A percentile compares a stretch with the other conserved stretches of the same genome.
Evolutionary conservation across 2,329 filamentous ascomycete genomes (phyloP).

Genomic region (Stylonectria norvegica): DNA sequence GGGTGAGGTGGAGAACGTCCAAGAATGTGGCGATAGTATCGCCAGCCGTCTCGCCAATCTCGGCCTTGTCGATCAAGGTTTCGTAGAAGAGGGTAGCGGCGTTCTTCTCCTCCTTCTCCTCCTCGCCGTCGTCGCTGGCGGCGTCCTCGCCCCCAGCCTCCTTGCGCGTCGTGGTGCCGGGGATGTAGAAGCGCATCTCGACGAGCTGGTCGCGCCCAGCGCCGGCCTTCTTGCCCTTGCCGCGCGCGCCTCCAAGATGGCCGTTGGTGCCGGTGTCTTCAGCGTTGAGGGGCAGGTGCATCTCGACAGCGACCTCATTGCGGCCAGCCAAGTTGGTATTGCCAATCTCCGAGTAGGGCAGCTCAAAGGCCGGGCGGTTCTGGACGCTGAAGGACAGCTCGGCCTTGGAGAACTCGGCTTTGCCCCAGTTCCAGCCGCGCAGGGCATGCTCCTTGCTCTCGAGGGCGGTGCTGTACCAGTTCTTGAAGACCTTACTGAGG

Average conservation of each 20-base stretch:
- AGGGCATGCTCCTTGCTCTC: slow-evolving; percentile 92
- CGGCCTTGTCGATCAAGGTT: slow-evolving; percentile 94
- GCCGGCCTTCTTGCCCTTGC: slow-evolving; percentile 82
- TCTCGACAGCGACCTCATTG: slow-evolving; percentile 96
- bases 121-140: slow-evolving; percentile 51
- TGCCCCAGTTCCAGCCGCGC: slow-evolving; percentile 99
- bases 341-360: slow-evolving; percentile 94
- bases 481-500: slow-evolving; percentile 88
- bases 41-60: slow-evolving; percentile 98
- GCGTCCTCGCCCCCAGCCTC: slow-evolving; percentile 67
- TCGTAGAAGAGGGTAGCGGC: slow-evolving; percentile 98
- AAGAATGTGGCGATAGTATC: slow-evolving; percentile 97
- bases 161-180: slow-evolving; percentile 79
- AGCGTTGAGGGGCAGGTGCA: slow-evolving; percentile 70
- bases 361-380: slow-evolving; percentile 92
- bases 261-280: slow-evolving; percentile 72
- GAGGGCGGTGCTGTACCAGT: slow-evolving; percentile 93
- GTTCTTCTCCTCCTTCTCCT: slow-evolving; percentile 78
- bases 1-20: slow-evolving; percentile 94
- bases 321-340: slow-evolving; percentile 97
- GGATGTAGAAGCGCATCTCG: slow-evolving; percentile 99
- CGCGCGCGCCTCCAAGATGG: slow-evolving; percentile 67
- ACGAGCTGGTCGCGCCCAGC: slow-evolving; percentile 90
- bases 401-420: slow-evolving; percentile 92
- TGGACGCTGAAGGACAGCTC: slow-evolving; percentile 96